Base-by-base conservation (phyloP, 2,329 filamentous ascomycete species). In the Calonectria fujianensis region DNA sequence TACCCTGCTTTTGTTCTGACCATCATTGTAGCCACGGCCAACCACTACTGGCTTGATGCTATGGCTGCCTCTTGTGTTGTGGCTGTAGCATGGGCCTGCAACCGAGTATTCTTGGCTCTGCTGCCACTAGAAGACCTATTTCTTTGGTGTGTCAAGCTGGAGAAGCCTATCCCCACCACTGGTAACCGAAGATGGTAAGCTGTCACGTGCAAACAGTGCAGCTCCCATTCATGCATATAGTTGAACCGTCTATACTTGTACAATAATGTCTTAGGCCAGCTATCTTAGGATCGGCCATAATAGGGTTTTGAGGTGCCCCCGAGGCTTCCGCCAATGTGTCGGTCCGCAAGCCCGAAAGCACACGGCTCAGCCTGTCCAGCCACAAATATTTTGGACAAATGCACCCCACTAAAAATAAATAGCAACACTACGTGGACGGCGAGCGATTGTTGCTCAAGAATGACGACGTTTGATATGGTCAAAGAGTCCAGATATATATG, bases 41-140 rank as follows among this genome's bases (percentile, higher is more conserved):
- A 93, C 78, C 91, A 89, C 78, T 89, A 94, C 82, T 89, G 93
- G 61, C 87, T 94, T 6, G 93, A 94, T 82, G 92, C 93, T 0
- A 86, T 93, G 27, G 93, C 91, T 1, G 92, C 93, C 0, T 88
- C 90, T 0, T 78, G 90, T 24, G 91, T 94, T 3, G 93, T 92
- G 61, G 86, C 87, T 0, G 76, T 93, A 13, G 91, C 91, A 0
- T 94, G 91, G 89, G 76, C 85, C 69, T 86, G 85, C 74, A 90
- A 90, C 77, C 83, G 86, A 20, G 81, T 86, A 18, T 79, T 94
- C 69, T 81, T 94, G 73, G 93, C 92, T 74, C 82, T 94, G 74
- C 79, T 94, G 39, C 89, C 89, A 0, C 70, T 94, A 10, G 93
- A 94, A 81, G 93, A 94, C 80, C 92, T 91, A 82, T 91, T 94